Evolutionary conservation across 2,329 filamentous ascomycete species (phyloP).

Genomic region (Arthrocladium fulminans): DNA sequence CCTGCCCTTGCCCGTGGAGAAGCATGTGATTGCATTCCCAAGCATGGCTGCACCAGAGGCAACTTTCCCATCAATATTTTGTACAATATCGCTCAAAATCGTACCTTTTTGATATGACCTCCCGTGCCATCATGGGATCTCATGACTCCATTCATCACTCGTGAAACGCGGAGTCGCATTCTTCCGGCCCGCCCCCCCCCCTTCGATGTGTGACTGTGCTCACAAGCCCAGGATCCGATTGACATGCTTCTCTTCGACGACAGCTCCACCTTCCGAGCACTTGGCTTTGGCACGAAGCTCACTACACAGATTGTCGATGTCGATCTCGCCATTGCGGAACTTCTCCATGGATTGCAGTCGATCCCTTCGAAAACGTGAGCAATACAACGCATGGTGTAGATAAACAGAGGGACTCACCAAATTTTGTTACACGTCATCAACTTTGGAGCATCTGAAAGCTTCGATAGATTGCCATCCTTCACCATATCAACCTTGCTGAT

Average conservation of each 20-base stretch:
- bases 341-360: constrained; percentile 77
- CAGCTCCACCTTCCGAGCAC: constrained; percentile 79
- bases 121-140: neutral
- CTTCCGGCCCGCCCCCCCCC: too few species aligned
- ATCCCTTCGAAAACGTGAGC: constrained; percentile 53
- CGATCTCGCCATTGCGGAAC: constrained; percentile 83
- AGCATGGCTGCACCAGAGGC: too few species aligned
- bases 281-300: constrained; percentile 93
- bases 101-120: neutral
- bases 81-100: neutral
- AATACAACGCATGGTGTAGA: neutral
- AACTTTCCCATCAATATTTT: too few species aligned
- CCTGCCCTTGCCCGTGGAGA: too few species aligned
- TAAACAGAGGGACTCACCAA: constrained; percentile 55
- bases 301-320: constrained; percentile 84
- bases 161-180: too few species aligned
- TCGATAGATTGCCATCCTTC: constrained; percentile 62
- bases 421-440: constrained; percentile 83
- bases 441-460: constrained; percentile 53
- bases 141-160: neutral
- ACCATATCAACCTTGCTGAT: constrained; percentile 69
- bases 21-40: too few species aligned
- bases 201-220: too few species aligned
- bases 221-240: constrained; percentile 58
- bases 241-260: constrained; percentile 83